A percentile compares a stretch with the other conserved stretches of the same genome.
Conservation (phyloP, 257 asterid genomes). For the Rauvolfia tetraphylla region DNA sequence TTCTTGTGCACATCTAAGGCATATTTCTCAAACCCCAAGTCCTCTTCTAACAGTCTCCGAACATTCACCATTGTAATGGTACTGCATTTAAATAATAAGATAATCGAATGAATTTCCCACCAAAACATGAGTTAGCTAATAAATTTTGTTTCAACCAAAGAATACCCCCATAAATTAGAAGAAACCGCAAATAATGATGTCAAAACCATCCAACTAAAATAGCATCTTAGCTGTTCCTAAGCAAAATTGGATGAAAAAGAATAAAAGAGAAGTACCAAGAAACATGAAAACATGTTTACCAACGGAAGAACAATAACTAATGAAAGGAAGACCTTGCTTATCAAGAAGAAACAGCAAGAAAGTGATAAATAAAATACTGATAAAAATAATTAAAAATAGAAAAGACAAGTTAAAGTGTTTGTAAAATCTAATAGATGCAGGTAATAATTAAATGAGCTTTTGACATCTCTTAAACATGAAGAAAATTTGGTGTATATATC, state of each 20-base stretch:
- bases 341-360: background rate
- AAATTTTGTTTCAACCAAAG: background rate
- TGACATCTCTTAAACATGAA: background rate
- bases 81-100: conserved; percentile 35
- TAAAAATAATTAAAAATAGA: no score
- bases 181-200: background rate
- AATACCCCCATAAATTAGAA: background rate
- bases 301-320: background rate
- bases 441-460: background rate
- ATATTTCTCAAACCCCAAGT: conserved; percentile 59
- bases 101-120: conserved; percentile 10
- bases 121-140: background rate
- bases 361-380: background rate
- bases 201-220: background rate
- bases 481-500: background rate
- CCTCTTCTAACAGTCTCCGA: conserved; percentile 81
- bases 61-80: conserved; percentile 63
- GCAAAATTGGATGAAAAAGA: background rate
- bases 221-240: background rate
- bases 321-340: background rate
- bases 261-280: background rate
- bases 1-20: conserved; percentile 79
- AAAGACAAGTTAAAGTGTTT: background rate
- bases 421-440: background rate
- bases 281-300: no score